Evolutionary conservation across 306 rosid species (phyloP).

Genomic region (Begonia peltatifolia): DNA sequence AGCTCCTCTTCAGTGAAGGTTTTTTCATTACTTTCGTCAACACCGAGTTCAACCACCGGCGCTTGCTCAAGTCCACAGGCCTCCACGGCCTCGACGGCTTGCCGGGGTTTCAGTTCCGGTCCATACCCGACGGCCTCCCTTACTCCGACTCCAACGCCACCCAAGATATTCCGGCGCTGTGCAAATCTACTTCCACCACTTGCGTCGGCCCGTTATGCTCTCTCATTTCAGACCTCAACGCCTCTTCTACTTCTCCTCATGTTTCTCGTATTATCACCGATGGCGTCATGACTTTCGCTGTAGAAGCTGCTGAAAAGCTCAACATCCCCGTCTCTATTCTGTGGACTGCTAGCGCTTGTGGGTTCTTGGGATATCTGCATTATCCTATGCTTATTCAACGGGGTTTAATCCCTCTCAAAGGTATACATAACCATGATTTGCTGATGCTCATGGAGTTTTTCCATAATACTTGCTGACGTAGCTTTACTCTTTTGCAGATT

Average conservation of each 20-base stretch:
- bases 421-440: neutral
- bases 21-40: conserved; percentile 9
- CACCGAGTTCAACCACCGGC: conserved; percentile 5
- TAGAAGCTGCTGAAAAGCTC: conserved; percentile 15
- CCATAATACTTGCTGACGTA: no score
- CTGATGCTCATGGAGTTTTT: no score
- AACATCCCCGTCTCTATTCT: conserved; percentile 24
- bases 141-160: neutral
- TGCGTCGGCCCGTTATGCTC: neutral
- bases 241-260: neutral
- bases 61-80: neutral
- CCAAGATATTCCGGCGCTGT: conserved; percentile 4
- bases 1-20: conserved; percentile 3
- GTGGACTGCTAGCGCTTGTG: conserved; percentile 27
- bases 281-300: conserved; percentile 4
- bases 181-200: neutral
- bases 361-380: conserved; percentile 22
- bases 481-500: conserved; percentile 13
- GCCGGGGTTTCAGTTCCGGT: neutral
- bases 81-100: neutral
- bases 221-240: conserved; percentile 1
- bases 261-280: conserved; percentile 6
- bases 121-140: conserved; percentile 4
- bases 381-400: conserved; percentile 17
- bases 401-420: conserved; percentile 26